Base-by-base conservation (phyloP, 768 basidiomycete genomes). In the Tylopilus vinaceipallidus region DNA sequence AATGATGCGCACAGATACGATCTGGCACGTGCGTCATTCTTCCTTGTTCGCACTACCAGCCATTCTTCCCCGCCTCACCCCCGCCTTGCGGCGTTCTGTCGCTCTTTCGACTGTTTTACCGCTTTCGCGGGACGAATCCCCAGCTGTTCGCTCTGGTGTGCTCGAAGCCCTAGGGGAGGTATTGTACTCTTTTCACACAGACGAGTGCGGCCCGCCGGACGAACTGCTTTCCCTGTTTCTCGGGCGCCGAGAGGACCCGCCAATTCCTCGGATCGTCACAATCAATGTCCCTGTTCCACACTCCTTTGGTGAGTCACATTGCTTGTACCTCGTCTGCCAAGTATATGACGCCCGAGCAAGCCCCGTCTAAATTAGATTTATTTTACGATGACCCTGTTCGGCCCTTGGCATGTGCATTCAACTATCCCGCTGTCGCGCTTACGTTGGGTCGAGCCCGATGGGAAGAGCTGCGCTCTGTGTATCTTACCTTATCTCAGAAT, bases 131-230 rank as follows among this genome's bases (percentile, higher is more conserved):
- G 91, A 95, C 64, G 75, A 78, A 36, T 76, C 79, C 19, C 67
- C 79, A 4, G 74, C 79, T 16, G 92, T 97, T 22, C 85, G 91
- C 19, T 79, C 80, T 14, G 90, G 88, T 4, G 83, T 87, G 3
- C 76, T 95, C 27, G 94, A 97, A 63, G 79, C 90, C 19, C 77
- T 97, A 6, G 95, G 94, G 2, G 94, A 97, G 68, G 83, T 95
- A 30, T 77, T 97, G 48, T 82, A 88, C 64, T 82, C 89, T 12
- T 98, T 98, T 66, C 76, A 80, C 48, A 76, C 82, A 44, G 77
- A 78, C 3, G 69, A 67, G 17, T 60, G 55, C 19, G 88, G 86
- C 1, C 88, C 89, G 10, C 95, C 95, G 3, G 63, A 74, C 20
- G 81, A 89, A 61, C 76, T 97, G 2, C 60, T 97, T 7, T 73